Percentiles rank a stretch among this genome's conserved stretches.
These are phyloP conservation scores for Phytophthora syringae DNA, from an alignment of 352 stramenopile species.

Conservation along the genomic window DNA sequence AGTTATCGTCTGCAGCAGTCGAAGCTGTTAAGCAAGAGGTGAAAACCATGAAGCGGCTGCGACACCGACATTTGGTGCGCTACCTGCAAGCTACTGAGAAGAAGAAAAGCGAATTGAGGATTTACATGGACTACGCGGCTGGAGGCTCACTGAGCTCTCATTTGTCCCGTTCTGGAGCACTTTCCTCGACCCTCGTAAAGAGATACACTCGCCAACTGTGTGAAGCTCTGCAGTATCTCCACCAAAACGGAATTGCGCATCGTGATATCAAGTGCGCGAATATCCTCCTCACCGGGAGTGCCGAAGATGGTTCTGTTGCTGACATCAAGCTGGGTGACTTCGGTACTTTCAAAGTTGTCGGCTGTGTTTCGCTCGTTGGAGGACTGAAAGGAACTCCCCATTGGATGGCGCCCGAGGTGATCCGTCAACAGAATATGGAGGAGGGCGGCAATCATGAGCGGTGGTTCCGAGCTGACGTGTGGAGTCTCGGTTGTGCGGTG, in stretches of 20 bases:
- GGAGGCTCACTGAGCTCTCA: conserved; percentile 75
- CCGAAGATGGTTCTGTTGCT: conserved; percentile 9
- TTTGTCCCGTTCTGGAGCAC: conserved; percentile 57
- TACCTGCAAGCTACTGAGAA: conserved; percentile 74
- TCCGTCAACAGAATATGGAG: conserved; percentile 35
- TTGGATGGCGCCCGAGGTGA: conserved; percentile 94
- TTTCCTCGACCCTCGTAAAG: conserved; percentile 50
- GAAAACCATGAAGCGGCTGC: conserved; percentile 68
- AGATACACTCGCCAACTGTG: conserved; percentile 88
- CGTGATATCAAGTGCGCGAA: conserved; percentile 91
- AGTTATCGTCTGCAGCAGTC: conserved; percentile 56
- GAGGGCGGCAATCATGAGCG: conserved; percentile 41
- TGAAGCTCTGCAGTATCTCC: conserved; percentile 85
- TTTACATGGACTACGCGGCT: conserved; percentile 90
- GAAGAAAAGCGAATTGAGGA: conserved; percentile 62
- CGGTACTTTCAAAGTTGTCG: conserved; percentile 77
- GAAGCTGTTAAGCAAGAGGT: conserved; percentile 71
- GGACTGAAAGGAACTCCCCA: conserved; percentile 90
- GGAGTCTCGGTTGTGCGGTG: conserved; percentile 92
- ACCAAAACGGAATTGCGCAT: conserved; percentile 89
- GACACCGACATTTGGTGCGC: conserved; percentile 65
- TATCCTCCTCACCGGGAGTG: conserved; percentile 53
- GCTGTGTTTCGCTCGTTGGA: conserved; percentile 67
- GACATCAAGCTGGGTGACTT: conserved; percentile 84
- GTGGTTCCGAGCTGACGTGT: conserved; percentile 93